phyloP scores from a whole-genome alignment of 2,329 filamentous ascomycete genomes.

The Xylaria digitata region DNA sequence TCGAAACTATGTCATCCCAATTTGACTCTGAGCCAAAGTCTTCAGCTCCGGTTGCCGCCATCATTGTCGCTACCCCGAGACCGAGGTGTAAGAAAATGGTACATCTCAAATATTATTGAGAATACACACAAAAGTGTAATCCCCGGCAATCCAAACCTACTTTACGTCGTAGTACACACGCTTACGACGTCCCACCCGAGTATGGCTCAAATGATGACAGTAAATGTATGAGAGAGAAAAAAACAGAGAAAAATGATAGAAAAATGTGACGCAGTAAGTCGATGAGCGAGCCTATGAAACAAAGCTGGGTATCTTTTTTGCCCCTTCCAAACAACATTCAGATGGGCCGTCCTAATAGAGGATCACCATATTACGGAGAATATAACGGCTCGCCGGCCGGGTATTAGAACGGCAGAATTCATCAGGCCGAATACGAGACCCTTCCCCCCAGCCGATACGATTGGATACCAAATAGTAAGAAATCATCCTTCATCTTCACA shows the following conservation, averaged over 20 bases:
- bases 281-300: slow-evolving; percentile 49
- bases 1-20: slow-evolving; percentile 22
- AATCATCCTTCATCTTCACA: slow-evolving; percentile 29
- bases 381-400: slow-evolving; percentile 42
- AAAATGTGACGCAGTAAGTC: slow-evolving; percentile 47
- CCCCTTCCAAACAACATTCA: slow-evolving; percentile 39
- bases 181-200: slow-evolving; percentile 10
- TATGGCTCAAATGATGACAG: slow-evolving; percentile 32
- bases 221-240: slow-evolving; percentile 17
- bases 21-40: slow-evolving; percentile 9
- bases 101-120: slow-evolving; percentile 23
- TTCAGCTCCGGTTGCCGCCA: not conserved
- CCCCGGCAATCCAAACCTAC: slow-evolving; percentile 26
- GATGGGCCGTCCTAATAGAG: slow-evolving; percentile 37
- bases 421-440: slow-evolving; percentile 10
- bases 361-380: slow-evolving; percentile 40
- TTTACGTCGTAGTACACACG: slow-evolving; percentile 26
- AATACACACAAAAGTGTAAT: slow-evolving; percentile 18
- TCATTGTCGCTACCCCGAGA: not conserved
- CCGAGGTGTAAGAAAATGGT: slow-evolving; percentile 9
- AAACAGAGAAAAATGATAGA: slow-evolving; percentile 28
- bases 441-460: slow-evolving; percentile 1
- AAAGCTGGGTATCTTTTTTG: slow-evolving; percentile 52
- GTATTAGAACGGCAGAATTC: slow-evolving; percentile 37
- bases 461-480: slow-evolving; percentile 1